A percentile compares a stretch with the other conserved stretches of the same genome.
Conservation (phyloP, 176 grass and related monocot genomes). For the Saccharum officinarum region DNA sequence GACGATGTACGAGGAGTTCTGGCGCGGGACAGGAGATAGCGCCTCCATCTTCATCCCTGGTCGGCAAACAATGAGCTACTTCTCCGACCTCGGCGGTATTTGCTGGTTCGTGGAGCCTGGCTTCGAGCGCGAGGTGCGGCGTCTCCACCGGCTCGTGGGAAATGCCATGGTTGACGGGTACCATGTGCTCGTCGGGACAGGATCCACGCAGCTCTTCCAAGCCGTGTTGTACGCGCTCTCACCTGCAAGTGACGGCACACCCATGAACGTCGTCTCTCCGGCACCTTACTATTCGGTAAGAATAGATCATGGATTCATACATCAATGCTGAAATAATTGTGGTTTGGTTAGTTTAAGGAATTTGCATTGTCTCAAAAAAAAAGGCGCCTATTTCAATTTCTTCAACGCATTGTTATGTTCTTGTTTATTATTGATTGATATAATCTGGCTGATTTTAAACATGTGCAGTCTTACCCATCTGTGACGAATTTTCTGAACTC, state of each 20-base stretch:
- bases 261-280: conserved; percentile 59
- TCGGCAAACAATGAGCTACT: conserved; percentile 79
- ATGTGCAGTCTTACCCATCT: conserved; percentile 51
- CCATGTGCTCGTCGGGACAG: conserved; percentile 65
- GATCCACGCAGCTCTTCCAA: conserved; percentile 84
- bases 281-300: conserved; percentile 72
- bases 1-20: conserved; percentile 63
- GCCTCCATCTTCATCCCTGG: conserved; percentile 58
- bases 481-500: conserved; percentile 66
- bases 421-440: not conserved
- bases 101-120: conserved; percentile 75
- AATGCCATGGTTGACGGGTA: conserved; percentile 54
- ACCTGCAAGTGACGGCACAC: not conserved
- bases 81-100: conserved; percentile 48
- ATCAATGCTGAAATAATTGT: not conserved
- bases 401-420: not conserved
- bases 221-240: conserved; percentile 69
- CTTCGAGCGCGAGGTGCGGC: conserved; percentile 55
- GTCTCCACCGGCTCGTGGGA: conserved; percentile 67
- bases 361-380: conserved; percentile 1
- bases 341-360: not conserved
- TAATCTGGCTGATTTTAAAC: not conserved
- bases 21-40: conserved; percentile 39
- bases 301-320: not conserved
- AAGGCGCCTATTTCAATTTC: not conserved